A percentile compares a stretch with the other conserved stretches of the same genome.
Evolutionary conservation across 2,329 filamentous ascomycete genomes (phyloP).

Genomic region (Aspergillus uvarum): DNA sequence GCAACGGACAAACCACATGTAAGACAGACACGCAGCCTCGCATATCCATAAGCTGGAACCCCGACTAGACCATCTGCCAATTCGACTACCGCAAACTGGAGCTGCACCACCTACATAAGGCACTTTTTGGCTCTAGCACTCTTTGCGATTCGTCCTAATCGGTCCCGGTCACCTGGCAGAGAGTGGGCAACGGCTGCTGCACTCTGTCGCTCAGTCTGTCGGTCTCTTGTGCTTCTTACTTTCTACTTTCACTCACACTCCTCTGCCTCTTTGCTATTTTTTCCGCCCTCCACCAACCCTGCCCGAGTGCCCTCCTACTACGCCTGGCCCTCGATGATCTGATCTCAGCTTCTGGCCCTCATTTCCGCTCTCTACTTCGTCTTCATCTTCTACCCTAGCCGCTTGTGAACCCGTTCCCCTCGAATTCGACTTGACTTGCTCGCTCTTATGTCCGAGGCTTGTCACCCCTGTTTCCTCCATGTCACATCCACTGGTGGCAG

Average conservation of each 20-base stretch:
- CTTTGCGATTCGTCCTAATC: constrained; percentile 4
- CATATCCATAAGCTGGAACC: constrained; percentile 15
- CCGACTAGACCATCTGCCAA: background rate
- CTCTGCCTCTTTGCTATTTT: background rate
- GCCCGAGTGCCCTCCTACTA: background rate
- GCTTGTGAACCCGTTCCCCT: background rate
- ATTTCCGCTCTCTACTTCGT: background rate
- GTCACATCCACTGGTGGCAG: constrained; percentile 35
- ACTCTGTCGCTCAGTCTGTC: constrained; percentile 1
- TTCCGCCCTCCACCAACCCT: background rate
- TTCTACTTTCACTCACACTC: background rate
- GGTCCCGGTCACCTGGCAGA: constrained; percentile 6
- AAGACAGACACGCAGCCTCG: constrained; percentile 25
- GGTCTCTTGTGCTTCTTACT: constrained; percentile 1
- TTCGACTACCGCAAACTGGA: background rate
- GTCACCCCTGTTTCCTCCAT: constrained; percentile 18
- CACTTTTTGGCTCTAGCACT: constrained; percentile 4
- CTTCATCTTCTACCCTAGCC: background rate
- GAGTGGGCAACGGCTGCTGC: background rate
- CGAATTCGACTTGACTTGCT: background rate
- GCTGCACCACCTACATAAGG: constrained; percentile 7
- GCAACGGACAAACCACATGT: constrained; percentile 11
- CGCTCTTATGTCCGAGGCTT: constrained; percentile 17
- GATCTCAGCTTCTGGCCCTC: background rate
- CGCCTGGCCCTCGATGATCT: constrained; percentile 1